Evolutionary conservation across 805 yeast genomes (phyloP).

Genomic region (Yamadazyma philogaea): DNA sequence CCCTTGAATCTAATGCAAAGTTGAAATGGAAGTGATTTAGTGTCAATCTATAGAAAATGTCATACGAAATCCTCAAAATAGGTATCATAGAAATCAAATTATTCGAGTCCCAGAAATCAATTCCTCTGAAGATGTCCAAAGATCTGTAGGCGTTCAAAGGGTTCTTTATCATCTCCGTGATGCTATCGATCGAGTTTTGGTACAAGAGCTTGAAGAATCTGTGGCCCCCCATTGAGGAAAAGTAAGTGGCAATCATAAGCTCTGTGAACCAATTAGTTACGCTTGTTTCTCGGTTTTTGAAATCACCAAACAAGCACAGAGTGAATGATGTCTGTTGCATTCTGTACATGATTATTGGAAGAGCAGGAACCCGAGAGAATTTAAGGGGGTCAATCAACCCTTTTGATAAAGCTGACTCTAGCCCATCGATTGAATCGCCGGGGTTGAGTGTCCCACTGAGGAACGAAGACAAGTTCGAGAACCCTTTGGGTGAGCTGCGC

Average conservation of each 20-base stretch:
- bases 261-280: constrained; percentile 27
- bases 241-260: constrained; percentile 33
- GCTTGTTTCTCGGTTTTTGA: background rate
- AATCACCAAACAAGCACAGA: constrained; percentile 3
- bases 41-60: constrained; percentile 29
- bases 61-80: constrained; percentile 38
- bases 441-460: constrained; percentile 11
- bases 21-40: constrained; percentile 33
- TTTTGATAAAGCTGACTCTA: constrained; percentile 28
- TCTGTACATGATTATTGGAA: constrained; percentile 38
- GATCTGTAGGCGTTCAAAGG: constrained; percentile 9
- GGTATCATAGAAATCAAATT: constrained; percentile 33
- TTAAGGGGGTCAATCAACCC: constrained; percentile 36
- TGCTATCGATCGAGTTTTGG: constrained; percentile 1
- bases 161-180: constrained; percentile 7
- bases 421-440: constrained; percentile 19
- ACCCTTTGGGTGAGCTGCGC: background rate
- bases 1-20: constrained; percentile 24
- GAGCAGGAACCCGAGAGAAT: constrained; percentile 33
- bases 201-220: constrained; percentile 21
- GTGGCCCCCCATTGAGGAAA: constrained; percentile 38
- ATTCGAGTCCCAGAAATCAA: constrained; percentile 29
- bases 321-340: constrained; percentile 23
- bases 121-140: constrained; percentile 18
- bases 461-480: constrained; percentile 9